These are phyloP conservation scores for Podaxis mareebaensis DNA, from an alignment of 768 basidiomycete species.

Conservation along the genomic window DNA sequence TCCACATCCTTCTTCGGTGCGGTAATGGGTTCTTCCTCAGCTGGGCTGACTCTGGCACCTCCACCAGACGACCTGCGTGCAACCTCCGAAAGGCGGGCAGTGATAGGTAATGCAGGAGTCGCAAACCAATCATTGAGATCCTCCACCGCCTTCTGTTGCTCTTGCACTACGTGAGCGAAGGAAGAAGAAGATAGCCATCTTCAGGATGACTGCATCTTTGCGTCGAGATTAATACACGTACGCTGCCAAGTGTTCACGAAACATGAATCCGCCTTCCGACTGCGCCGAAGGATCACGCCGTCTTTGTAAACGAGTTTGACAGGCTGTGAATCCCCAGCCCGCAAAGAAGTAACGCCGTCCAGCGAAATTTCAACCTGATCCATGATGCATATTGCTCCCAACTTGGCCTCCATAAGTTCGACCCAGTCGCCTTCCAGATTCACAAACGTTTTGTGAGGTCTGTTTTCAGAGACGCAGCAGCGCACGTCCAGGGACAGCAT, in stretches of 20 bases:
- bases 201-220: not conserved
- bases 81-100: not conserved
- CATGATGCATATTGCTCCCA: not conserved
- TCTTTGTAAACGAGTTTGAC: slow-evolving; percentile 22
- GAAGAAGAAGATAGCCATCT: no score
- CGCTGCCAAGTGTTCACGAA: slow-evolving; percentile 31
- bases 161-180: not conserved
- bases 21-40: not conserved
- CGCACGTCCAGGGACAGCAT: not conserved
- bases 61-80: not conserved
- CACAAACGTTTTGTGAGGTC: slow-evolving; percentile 1
- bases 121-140: slow-evolving; percentile 8
- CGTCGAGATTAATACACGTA: slow-evolving; percentile 16
- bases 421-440: slow-evolving; percentile 12
- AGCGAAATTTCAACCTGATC: slow-evolving; percentile 11
- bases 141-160: not conserved
- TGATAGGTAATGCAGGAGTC: slow-evolving; percentile 7
- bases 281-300: slow-evolving; percentile 17
- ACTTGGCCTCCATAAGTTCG: not conserved
- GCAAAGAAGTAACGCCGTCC: slow-evolving; percentile 7
- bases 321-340: not conserved
- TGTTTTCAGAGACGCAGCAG: slow-evolving; percentile 2
- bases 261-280: slow-evolving; percentile 2
- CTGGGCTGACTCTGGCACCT: not conserved
- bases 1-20: not conserved